These are phyloP conservation scores for Polyporus arcularius DNA, from an alignment of 768 basidiomycete species.

Conservation along the genomic window DNA sequence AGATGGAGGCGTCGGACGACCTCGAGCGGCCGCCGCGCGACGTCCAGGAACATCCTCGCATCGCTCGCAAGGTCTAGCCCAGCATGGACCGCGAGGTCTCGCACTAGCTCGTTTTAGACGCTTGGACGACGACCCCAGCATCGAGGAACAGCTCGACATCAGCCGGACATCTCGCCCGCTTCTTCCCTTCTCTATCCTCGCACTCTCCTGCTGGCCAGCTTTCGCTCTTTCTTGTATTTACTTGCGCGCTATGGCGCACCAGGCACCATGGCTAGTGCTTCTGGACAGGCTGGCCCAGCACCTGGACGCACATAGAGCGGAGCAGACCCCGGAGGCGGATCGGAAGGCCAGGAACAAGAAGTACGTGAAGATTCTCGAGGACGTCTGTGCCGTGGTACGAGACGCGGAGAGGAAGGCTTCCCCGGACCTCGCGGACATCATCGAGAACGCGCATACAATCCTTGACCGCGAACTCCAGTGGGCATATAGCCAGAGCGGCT, in stretches of 20 bases:
- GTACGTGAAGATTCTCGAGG: constrained; percentile 7
- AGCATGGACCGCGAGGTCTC: background rate
- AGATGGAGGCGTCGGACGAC: too few species aligned
- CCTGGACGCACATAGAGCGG: constrained; percentile 3
- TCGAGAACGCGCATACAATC: constrained; percentile 11
- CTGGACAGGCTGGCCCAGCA: constrained; percentile 8
- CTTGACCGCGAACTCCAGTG: constrained; percentile 16
- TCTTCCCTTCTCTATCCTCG: background rate
- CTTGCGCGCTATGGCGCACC: background rate
- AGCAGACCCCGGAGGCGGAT: constrained; percentile 7
- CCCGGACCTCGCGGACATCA: background rate
- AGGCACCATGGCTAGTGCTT: background rate
- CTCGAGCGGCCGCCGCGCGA: too few species aligned
- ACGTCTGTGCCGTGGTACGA: constrained; percentile 15
- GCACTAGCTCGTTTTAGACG: background rate
- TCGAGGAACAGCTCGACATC: background rate
- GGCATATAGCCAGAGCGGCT: constrained; percentile 14
- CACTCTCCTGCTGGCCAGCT: background rate
- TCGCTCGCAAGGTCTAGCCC: background rate
- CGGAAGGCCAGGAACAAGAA: constrained; percentile 5
- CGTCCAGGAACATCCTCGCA: too few species aligned
- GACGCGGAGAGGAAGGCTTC: constrained; percentile 3
- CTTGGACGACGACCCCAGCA: background rate
- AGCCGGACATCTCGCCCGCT: background rate
- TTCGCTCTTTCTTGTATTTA: background rate